Base-by-base conservation (phyloP, 495 filamentous ascomycete genomes). In the Aspergillus bridgeri region DNA sequence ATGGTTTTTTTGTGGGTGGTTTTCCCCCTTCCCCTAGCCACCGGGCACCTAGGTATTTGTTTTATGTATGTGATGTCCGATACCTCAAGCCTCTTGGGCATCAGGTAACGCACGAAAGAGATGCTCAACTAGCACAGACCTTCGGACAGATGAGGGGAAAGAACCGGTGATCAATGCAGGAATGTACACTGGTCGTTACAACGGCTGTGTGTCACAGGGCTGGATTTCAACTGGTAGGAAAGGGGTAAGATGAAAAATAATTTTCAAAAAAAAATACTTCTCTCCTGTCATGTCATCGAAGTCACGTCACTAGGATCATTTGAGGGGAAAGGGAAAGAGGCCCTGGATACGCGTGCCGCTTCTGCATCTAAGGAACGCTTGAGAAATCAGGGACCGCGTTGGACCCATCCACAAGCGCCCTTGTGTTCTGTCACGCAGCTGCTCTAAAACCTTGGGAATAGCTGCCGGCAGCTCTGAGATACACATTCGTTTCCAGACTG, bases 91-190 rank as follows among this genome's bases (percentile, higher is more conserved):
- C 6, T 18, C 22, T 11, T n/a, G 45, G 45, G 7, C 6, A 19
- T 21, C 45, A 20, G 45, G 45, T 23, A 23, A 24, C 22, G 48
- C 21, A 50, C 2, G 48, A 23, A 22, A 50, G 48, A 50, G 7
- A 17, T 21, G 7, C 19, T 20, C n/a, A 47, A 23, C 18, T 23
- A 23, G 53, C 44, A 60, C 54, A 58, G 62, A 47, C 55, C 55
- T 58, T 23, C 20, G 4, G 48, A 24, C 48, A 24, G 21, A 50
- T 9, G 22, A 56, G 20, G 38, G 51, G n/a, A 46, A 54, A 61
- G 62, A 65, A 65, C 59, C 6, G 62, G 53, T 65, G 62, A 65
- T 65, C 62, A 49, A 65, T 65, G 62, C 62, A 60, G 58, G 45
- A 48, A 56, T 60, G 58, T 49, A 65, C 51, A 55, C 29, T 51